Evolutionary conservation across 1,284 basidiomycete genomes (phyloP).

Genomic region (Leccinum pseudoinsigne): DNA sequence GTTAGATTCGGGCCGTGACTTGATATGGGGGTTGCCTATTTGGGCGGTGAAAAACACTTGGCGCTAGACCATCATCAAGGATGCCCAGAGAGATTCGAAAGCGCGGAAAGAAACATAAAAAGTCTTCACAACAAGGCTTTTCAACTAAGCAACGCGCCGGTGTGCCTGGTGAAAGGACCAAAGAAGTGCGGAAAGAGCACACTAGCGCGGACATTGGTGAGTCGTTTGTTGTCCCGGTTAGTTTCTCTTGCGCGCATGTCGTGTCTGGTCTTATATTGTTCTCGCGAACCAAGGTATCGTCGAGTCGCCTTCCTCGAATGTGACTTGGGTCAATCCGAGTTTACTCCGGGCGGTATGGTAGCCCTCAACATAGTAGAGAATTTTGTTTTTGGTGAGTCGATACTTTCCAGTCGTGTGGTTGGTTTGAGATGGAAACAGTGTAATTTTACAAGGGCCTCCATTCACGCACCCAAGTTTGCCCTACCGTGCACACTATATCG

Average conservation of each 20-base stretch:
- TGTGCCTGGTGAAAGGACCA: constrained; percentile 76
- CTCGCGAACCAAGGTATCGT: constrained; percentile 48
- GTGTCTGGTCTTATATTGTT: not conserved
- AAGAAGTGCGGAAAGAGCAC: constrained; percentile 93
- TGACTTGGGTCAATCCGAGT: constrained; percentile 94
- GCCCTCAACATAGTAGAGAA: constrained; percentile 73
- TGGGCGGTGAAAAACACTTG: not conserved
- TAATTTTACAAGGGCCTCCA: constrained; percentile 62
- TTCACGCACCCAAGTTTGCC: constrained; percentile 82
- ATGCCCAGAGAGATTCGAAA: constrained; percentile 78
- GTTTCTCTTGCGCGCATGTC: not conserved
- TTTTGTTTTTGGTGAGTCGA: constrained; percentile 65
- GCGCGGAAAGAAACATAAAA: constrained; percentile 75
- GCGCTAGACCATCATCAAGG: constrained; percentile 26
- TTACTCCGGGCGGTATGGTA: constrained; percentile 86
- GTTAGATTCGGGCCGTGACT: not conserved
- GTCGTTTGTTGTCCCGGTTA: constrained; percentile 61
- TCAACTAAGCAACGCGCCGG: constrained; percentile 40
- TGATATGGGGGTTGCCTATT: constrained; percentile 7
- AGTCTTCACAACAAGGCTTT: constrained; percentile 34
- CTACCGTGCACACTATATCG: constrained; percentile 80
- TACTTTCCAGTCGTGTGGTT: constrained; percentile 1
- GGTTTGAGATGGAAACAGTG: not conserved
- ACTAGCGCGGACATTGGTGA: constrained; percentile 75
- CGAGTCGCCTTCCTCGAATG: constrained; percentile 90